Evolutionary conservation across 208 protist genomes (phyloP).

Genomic region (Leptomonas pyrrhocoris): DNA sequence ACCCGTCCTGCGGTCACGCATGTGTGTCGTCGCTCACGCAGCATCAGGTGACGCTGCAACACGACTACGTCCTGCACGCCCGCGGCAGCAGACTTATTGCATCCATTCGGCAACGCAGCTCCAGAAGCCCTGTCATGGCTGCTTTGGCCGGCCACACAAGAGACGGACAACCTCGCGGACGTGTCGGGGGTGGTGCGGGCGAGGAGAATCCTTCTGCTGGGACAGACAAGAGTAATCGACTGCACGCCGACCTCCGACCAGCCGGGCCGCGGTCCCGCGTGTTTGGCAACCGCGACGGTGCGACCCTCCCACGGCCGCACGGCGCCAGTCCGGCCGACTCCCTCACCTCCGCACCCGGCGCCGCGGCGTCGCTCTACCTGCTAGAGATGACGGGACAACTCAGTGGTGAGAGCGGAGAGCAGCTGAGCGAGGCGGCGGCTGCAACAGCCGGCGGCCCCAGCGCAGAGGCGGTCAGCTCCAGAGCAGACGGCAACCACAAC

Average conservation of each 20-base stretch:
- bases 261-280: neutral
- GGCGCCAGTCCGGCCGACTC: conserved; percentile 11
- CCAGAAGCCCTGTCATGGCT: neutral
- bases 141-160: neutral
- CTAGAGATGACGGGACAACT: conserved; percentile 21
- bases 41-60: conserved; percentile 1
- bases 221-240: neutral
- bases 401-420: neutral
- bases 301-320: neutral
- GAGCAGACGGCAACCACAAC: neutral
- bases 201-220: neutral
- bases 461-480: neutral
- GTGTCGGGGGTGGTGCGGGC: neutral
- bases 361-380: conserved; percentile 16
- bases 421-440: neutral
- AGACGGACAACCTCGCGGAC: too few species aligned
- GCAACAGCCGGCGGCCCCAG: neutral
- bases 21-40: neutral
- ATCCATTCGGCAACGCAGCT: neutral
- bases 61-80: conserved; percentile 15
- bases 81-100: conserved; percentile 12
- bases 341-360: conserved; percentile 10
- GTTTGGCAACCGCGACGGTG: neutral
- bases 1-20: neutral
- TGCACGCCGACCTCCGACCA: neutral